These are phyloP conservation scores for Tilletiaria anomala DNA, from an alignment of 1,284 basidiomycete genomes.

Conservation along the genomic window DNA sequence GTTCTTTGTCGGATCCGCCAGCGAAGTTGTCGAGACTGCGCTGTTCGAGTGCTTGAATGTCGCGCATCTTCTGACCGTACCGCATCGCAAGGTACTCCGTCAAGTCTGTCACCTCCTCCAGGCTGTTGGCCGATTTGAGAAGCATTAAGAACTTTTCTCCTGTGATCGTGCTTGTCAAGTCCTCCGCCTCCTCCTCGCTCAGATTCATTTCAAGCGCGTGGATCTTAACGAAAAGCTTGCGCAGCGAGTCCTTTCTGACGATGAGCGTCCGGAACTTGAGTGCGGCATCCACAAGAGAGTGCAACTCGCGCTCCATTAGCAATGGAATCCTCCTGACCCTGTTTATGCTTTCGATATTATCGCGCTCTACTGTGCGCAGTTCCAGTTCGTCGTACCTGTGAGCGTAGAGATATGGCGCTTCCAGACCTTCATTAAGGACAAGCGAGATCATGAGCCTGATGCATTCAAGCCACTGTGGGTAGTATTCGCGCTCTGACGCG, in stretches of 20 bases:
- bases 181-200: slow-evolving; percentile 58
- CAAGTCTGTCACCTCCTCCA: slow-evolving; percentile 80
- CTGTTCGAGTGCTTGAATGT: slow-evolving; percentile 16
- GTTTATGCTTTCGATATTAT: too few species aligned
- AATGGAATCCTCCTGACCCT: too few species aligned
- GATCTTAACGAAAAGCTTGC: slow-evolving; percentile 21
- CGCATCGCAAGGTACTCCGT: slow-evolving; percentile 81
- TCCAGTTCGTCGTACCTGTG: slow-evolving; percentile 83
- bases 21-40: background rate
- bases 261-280: slow-evolving; percentile 35
- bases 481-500: slow-evolving; percentile 50
- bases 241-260: slow-evolving; percentile 25
- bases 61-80: slow-evolving; percentile 45
- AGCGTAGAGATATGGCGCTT: slow-evolving; percentile 88
- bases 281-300: slow-evolving; percentile 5
- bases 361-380: background rate
- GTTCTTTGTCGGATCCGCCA: slow-evolving; percentile 32
- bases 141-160: slow-evolving; percentile 7
- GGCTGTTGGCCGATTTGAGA: slow-evolving; percentile 42
- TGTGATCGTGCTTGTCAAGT: slow-evolving; percentile 25
- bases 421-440: slow-evolving; percentile 71
- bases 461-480: slow-evolving; percentile 59
- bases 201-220: slow-evolving; percentile 47
- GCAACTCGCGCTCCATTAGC: slow-evolving; percentile 1
- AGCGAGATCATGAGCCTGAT: slow-evolving; percentile 67